A percentile compares a stretch with the other conserved stretches of the same genome.
Evolutionary conservation across 257 asterid species (phyloP).

Genomic region (Paraleonurus japonicus): DNA sequence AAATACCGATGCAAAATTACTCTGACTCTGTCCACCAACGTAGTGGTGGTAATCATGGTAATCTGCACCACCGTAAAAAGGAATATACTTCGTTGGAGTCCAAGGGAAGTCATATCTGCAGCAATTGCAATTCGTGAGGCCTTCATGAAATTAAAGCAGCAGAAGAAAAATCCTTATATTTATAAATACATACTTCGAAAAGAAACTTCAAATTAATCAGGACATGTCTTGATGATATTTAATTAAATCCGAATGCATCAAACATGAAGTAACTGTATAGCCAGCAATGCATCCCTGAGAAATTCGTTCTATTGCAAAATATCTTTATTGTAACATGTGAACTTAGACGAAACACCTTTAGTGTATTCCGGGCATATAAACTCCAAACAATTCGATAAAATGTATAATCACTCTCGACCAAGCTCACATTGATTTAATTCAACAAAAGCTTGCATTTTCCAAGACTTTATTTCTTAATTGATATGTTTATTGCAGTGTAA

Average conservation of each 20-base stretch:
- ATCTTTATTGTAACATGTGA: background rate
- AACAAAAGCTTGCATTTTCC: background rate
- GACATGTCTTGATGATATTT: background rate
- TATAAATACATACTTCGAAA: background rate
- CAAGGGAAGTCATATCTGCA: constrained; percentile 92
- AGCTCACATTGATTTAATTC: background rate
- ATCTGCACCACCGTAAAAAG: constrained; percentile 96
- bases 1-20: constrained; percentile 97
- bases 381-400: background rate
- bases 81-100: constrained; percentile 85
- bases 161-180: background rate
- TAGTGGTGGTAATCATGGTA: constrained; percentile 99
- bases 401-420: background rate
- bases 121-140: constrained; percentile 7
- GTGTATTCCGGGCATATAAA: background rate
- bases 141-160: constrained; percentile 18
- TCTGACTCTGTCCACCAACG: constrained; percentile 95
- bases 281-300: background rate
- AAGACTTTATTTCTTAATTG: background rate
- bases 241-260: background rate
- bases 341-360: background rate
- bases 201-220: background rate
- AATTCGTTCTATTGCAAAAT: background rate
- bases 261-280: background rate
- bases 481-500: no score